A percentile compares a stretch with the other conserved stretches of the same genome.
Conservation (phyloP, 108 stramenopile species). For the Thalassiosira profunda region DNA sequence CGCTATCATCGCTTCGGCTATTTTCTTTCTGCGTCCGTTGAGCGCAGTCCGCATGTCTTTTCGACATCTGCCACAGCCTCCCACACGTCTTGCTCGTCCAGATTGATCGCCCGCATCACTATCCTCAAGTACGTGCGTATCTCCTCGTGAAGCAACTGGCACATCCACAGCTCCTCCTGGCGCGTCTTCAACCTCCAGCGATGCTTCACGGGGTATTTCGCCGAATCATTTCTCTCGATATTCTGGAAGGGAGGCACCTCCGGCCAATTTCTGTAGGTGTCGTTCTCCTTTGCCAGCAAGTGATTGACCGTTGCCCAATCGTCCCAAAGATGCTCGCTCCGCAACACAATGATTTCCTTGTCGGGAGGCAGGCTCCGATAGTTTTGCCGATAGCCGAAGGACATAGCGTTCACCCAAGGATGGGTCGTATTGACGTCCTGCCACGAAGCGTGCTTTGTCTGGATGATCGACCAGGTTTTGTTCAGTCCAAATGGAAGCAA, state of each 20-base stretch:
- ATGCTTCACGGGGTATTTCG: background rate
- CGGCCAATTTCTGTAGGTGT: conserved; percentile 1
- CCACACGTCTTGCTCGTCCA: conserved; percentile 14
- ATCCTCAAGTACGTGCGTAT: conserved; percentile 20
- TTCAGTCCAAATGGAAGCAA: conserved; percentile 4
- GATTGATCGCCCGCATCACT: conserved; percentile 15
- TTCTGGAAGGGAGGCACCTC: conserved; percentile 1
- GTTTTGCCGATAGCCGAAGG: conserved; percentile 14
- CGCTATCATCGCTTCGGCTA: no score
- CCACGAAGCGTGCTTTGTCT: background rate
- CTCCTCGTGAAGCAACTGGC: conserved; percentile 10
- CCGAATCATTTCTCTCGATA: conserved; percentile 20
- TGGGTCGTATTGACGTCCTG: background rate
- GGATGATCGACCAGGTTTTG: background rate
- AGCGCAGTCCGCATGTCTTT: conserved; percentile 7
- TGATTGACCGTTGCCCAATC: conserved; percentile 19
- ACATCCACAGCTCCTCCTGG: conserved; percentile 16
- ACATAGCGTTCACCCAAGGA: conserved; percentile 22
- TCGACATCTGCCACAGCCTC: conserved; percentile 16
- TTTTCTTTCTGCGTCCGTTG: no score
- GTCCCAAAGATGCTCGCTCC: conserved; percentile 41
- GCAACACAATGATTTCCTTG: conserved; percentile 46
- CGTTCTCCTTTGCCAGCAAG: background rate
- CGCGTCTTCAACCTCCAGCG: background rate
- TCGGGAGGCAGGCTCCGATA: conserved; percentile 17